Conservation (phyloP, 768 basidiomycete species). For the Kwoniella dendrophila region DNA sequence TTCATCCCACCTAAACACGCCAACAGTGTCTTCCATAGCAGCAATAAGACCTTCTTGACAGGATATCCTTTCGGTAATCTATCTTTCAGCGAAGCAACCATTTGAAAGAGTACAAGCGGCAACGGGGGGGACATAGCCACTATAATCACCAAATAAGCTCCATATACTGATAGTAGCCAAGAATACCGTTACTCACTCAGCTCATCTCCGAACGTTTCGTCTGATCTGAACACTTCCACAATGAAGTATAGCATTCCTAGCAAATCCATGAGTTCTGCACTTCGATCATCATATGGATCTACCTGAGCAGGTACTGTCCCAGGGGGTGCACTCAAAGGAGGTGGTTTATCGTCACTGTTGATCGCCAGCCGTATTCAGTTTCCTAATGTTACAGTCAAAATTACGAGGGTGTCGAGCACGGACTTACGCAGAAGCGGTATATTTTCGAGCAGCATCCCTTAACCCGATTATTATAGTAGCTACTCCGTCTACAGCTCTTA, state of each 20-base stretch:
- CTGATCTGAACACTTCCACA: constrained; percentile 87
- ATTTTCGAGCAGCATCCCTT: constrained; percentile 80
- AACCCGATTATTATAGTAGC: constrained; percentile 80
- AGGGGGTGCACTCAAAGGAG: constrained; percentile 2
- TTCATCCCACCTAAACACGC: constrained; percentile 90
- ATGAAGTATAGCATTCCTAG: constrained; percentile 94
- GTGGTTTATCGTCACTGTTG: constrained; percentile 19
- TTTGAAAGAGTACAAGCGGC: constrained; percentile 85
- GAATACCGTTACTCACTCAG: constrained; percentile 73
- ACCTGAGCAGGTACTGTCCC: constrained; percentile 29
- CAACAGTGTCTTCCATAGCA: constrained; percentile 91
- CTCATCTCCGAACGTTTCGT: constrained; percentile 94
- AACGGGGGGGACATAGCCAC: constrained; percentile 95
- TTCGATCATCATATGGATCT: constrained; percentile 41
- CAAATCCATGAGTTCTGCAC: constrained; percentile 45
- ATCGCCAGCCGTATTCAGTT: neutral
- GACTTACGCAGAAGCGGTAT: constrained; percentile 63
- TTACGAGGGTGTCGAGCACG: too few species aligned
- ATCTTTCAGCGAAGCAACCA: constrained; percentile 86
- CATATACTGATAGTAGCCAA: too few species aligned
- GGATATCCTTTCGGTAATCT: constrained; percentile 94
- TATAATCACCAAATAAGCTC: constrained; percentile 51
- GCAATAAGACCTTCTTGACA: constrained; percentile 91
- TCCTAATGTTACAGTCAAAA: neutral
- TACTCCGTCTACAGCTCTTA: constrained; percentile 80